Evolutionary conservation across 495 filamentous ascomycete species (phyloP).

Genomic region (Hyaloscypha bicolor): DNA sequence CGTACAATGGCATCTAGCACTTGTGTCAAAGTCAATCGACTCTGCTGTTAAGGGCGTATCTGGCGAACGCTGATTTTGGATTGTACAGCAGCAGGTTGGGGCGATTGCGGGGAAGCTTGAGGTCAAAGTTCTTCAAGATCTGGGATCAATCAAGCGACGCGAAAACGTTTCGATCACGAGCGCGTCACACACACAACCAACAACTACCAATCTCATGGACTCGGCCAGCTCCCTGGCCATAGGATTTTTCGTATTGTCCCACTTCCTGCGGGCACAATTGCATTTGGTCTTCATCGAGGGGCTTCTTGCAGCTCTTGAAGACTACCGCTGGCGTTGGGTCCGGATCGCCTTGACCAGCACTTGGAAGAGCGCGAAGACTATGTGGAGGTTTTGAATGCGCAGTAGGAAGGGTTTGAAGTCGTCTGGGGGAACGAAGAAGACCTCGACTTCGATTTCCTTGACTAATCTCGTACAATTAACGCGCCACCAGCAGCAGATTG

Average conservation of each 20-base stretch:
- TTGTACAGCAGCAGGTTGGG: background rate
- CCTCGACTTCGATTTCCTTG: background rate
- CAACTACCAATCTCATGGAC: background rate
- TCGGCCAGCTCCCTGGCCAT: background rate
- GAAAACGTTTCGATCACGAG: background rate
- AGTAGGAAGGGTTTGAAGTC: background rate
- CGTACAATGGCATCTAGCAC: slow-evolving; percentile 28
- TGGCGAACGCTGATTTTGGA: background rate
- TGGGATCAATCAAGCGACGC: background rate
- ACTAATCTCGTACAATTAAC: background rate
- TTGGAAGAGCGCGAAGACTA: background rate
- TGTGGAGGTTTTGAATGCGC: background rate
- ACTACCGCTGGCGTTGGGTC: background rate
- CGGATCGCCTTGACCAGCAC: background rate
- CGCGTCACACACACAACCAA: background rate
- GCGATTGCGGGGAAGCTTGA: background rate
- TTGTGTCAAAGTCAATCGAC: background rate
- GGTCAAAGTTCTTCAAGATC: background rate
- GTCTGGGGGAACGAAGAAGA: background rate
- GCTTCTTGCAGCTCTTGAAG: background rate
- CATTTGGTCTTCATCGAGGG: background rate
- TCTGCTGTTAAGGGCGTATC: background rate
- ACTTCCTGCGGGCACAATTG: background rate
- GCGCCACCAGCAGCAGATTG: background rate
- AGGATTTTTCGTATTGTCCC: background rate